Evolutionary conservation across 164 flowering plant genomes (phyloP), one percentile per base, ranked within the genome.

Genomic region (Taxillus chinensis): DNA sequence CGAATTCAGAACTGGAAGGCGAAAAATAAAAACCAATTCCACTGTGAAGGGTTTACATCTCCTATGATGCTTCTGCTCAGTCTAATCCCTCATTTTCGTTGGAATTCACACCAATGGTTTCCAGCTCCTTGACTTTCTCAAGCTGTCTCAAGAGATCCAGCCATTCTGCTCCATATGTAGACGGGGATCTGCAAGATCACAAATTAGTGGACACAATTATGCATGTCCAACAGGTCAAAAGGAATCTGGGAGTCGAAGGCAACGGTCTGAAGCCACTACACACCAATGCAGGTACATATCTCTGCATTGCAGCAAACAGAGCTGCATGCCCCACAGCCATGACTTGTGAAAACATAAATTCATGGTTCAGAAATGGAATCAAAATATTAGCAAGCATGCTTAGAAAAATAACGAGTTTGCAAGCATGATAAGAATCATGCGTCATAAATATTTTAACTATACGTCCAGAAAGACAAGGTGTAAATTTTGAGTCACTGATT

Each of bases 271-370:
- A 59, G 49, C 16, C 2, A 27, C 27, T 15, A 61, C 79, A 46
- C 59, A 89, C 96, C 90, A 89, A 66, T 59, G 83, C 67, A 39
- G 96, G 92, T 6, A 85, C 81, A 63, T 89, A 89, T 86, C 92
- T 83, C 71, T 89, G 90, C 64, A 89, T 89, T 58, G 90, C 92
- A n/a, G 96, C 96, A 72, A 89, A 70, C 74, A 89, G 86, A 51
- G 98, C 99, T 12, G 97, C 96, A 78, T 93, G 99, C 50, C 99
- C 96, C 65, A 93, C 96, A 7, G 97, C 97, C 54, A 96, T 89
- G 64, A 93, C 99, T 97, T 93, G 82, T 49, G 60, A 38, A 66
- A 60, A 49, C 48, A 3, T 27, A 27, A 27, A 27, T 40, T 27
- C 3, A 45, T n/a, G 58, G 45, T 46, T 53, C 45, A 42, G 42